Percentiles rank a stretch among this genome's conserved stretches.
These are phyloP conservation scores for Cadophora sp. DNA, from an alignment of 2,329 filamentous ascomycete genomes.

Conservation along the genomic window DNA sequence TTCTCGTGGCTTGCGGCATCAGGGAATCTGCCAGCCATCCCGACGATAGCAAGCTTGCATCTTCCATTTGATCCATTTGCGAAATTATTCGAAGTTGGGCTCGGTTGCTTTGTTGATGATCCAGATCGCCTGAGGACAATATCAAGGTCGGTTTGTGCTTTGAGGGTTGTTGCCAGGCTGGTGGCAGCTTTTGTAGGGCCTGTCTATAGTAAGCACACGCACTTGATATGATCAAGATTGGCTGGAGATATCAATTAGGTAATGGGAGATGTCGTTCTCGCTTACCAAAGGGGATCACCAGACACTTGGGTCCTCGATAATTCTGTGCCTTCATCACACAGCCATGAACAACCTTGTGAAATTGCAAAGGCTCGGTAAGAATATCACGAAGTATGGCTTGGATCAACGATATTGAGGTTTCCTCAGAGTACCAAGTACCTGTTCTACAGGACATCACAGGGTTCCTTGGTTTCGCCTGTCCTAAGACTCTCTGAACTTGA, in stretches of 20 bases:
- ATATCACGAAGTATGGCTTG: constrained; percentile 51
- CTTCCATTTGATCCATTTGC: constrained; percentile 28
- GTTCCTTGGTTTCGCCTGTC: constrained; percentile 52
- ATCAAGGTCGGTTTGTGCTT: constrained; percentile 31
- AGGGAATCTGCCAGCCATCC: constrained; percentile 80
- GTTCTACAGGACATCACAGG: constrained; percentile 57
- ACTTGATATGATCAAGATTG: background rate
- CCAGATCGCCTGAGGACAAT: constrained; percentile 21
- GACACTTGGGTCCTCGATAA: constrained; percentile 49
- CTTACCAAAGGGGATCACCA: constrained; percentile 56
- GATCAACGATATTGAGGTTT: constrained; percentile 27
- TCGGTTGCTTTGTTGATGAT: constrained; percentile 7
- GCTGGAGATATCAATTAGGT: constrained; percentile 45
- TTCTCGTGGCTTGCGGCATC: constrained; percentile 73
- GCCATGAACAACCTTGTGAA: constrained; percentile 55
- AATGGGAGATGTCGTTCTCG: background rate
- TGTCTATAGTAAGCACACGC: constrained; percentile 31
- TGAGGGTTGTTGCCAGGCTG: constrained; percentile 31
- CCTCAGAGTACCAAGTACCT: constrained; percentile 30
- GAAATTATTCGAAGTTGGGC: constrained; percentile 51
- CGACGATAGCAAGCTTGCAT: constrained; percentile 70
- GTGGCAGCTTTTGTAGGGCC: constrained; percentile 33
- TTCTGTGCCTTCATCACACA: constrained; percentile 52
- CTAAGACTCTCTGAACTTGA: constrained; percentile 48
- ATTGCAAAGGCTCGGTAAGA: constrained; percentile 55